phyloP scores from a whole-genome alignment of 805 yeast species.

The Ogataea nakhonphanomensis region DNA sequence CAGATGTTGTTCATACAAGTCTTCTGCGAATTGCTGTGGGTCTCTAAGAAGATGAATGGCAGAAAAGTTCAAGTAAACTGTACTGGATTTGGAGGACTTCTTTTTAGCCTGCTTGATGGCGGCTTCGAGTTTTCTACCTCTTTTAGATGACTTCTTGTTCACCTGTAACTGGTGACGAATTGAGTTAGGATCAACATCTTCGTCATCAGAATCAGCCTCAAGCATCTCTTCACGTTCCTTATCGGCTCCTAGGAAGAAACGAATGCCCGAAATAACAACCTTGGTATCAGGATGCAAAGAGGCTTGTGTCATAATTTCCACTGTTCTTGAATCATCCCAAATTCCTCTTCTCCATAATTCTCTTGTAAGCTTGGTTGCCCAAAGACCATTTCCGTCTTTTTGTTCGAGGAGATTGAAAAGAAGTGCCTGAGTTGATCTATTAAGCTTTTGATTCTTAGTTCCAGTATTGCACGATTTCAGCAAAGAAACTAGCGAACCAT shows the following conservation, averaged over 20 bases:
- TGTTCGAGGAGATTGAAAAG: slow-evolving; percentile 83
- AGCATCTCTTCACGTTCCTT: slow-evolving; percentile 84
- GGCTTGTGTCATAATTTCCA: slow-evolving; percentile 97
- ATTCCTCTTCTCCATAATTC: slow-evolving; percentile 97
- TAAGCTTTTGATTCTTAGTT: slow-evolving; percentile 85
- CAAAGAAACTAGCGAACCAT: slow-evolving; percentile 71
- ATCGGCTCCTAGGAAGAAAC: slow-evolving; percentile 92
- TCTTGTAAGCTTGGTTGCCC: slow-evolving; percentile 95
- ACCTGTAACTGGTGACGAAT: slow-evolving; percentile 78
- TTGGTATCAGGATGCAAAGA: slow-evolving; percentile 84
- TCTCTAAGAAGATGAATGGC: slow-evolving; percentile 93
- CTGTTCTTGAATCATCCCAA: slow-evolving; percentile 96
- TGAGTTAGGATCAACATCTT: slow-evolving; percentile 66
- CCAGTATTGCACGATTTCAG: slow-evolving; percentile 83
- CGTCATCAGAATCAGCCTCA: slow-evolving; percentile 65
- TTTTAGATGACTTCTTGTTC: slow-evolving; percentile 76
- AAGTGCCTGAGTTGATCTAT: slow-evolving; percentile 86
- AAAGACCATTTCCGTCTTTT: slow-evolving; percentile 72
- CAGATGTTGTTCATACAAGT: slow-evolving; percentile 67
- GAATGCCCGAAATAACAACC: slow-evolving; percentile 85
- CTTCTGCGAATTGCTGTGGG: slow-evolving; percentile 97
- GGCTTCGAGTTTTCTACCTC: slow-evolving; percentile 73
- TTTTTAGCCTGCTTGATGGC: slow-evolving; percentile 71
- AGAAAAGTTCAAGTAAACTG: slow-evolving; percentile 80
- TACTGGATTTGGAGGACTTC: slow-evolving; percentile 50